phyloP scores from a whole-genome alignment of 2,329 filamentous ascomycete species.

The Apiospora rasikravindrae region DNA sequence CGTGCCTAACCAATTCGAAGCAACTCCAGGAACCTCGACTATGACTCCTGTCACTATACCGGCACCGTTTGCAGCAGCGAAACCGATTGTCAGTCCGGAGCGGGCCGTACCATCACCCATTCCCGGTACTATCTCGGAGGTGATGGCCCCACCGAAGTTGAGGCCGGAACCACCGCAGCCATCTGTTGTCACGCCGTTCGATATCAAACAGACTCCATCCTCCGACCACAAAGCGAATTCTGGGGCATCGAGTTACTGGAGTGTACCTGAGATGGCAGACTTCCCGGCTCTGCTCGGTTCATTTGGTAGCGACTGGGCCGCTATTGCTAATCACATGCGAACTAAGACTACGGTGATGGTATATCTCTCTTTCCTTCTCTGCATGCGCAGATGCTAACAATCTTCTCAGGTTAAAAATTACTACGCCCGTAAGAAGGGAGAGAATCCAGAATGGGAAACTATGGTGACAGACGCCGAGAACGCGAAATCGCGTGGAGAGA shows the following conservation, averaged over 20 bases:
- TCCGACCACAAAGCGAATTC: slow-evolving; percentile 57
- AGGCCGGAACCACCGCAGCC: slow-evolving; percentile 60
- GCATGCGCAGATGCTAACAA: slow-evolving; percentile 27
- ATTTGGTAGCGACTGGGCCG: slow-evolving; percentile 80
- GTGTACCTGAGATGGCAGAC: slow-evolving; percentile 78
- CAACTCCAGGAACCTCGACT: slow-evolving; percentile 47
- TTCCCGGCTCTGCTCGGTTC: slow-evolving; percentile 74
- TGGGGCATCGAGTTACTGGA: slow-evolving; percentile 84
- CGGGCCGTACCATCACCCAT: slow-evolving; percentile 32
- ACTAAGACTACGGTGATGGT: slow-evolving; percentile 90
- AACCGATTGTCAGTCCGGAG: slow-evolving; percentile 36
- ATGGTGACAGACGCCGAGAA: slow-evolving; percentile 66
- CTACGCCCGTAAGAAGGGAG: slow-evolving; percentile 67
- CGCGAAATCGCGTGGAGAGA: slow-evolving; percentile 61
- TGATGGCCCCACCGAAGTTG: slow-evolving; percentile 62
- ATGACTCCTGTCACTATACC: slow-evolving; percentile 46
- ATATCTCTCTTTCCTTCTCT: slow-evolving; percentile 36
- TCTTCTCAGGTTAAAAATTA: slow-evolving; percentile 69
- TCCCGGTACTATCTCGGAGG: slow-evolving; percentile 51
- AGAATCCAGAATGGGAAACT: slow-evolving; percentile 63
- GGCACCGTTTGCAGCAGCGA: slow-evolving; percentile 33
- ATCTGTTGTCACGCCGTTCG: slow-evolving; percentile 53
- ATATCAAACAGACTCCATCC: slow-evolving; percentile 48
- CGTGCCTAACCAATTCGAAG: slow-evolving; percentile 50
- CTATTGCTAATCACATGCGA: slow-evolving; percentile 79